Percentiles rank a stretch among this genome's conserved stretches.
phyloP scores from a whole-genome alignment of 2,329 filamentous ascomycete genomes.

The Aspergillus carbonarius region DNA sequence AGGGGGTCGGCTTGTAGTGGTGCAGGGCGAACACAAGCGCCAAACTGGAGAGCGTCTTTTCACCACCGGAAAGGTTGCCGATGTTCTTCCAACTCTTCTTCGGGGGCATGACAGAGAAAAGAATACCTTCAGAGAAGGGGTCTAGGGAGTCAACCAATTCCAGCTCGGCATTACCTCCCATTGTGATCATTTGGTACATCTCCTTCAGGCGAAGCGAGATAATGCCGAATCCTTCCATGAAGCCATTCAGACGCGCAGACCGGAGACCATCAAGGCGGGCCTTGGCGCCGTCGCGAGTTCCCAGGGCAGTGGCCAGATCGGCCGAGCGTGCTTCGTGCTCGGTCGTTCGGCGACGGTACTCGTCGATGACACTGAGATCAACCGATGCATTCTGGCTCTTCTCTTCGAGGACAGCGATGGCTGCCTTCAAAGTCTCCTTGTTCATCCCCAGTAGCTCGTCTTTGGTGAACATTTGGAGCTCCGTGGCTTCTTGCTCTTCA shows the following conservation, averaged over 20 bases:
- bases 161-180: constrained; percentile 97
- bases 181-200: constrained; percentile 99
- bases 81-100: constrained; percentile 99
- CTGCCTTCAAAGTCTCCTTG: constrained; percentile 61
- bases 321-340: constrained; percentile 79
- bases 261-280: constrained; percentile 89
- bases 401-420: constrained; percentile 67
- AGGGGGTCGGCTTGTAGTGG: constrained; percentile 94
- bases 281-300: constrained; percentile 81
- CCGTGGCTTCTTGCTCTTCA: constrained; percentile 49
- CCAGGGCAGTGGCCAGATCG: constrained; percentile 76
- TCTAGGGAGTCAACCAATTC: constrained; percentile 95
- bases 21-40: constrained; percentile 97
- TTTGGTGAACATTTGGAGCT: constrained; percentile 74
- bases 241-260: constrained; percentile 84
- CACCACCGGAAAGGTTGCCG: constrained; percentile 88
- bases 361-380: constrained; percentile 82
- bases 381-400: constrained; percentile 82
- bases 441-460: constrained; percentile 65
- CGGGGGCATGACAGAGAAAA: constrained; percentile 98
- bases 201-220: constrained; percentile 96
- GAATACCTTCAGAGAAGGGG: constrained; percentile 92
- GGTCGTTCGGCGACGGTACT: constrained; percentile 82
- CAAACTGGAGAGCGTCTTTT: constrained; percentile 92
- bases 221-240: constrained; percentile 95